Evolutionary conservation across 306 rosid genomes (phyloP).

Genomic region (Dryas alaskensis): DNA sequence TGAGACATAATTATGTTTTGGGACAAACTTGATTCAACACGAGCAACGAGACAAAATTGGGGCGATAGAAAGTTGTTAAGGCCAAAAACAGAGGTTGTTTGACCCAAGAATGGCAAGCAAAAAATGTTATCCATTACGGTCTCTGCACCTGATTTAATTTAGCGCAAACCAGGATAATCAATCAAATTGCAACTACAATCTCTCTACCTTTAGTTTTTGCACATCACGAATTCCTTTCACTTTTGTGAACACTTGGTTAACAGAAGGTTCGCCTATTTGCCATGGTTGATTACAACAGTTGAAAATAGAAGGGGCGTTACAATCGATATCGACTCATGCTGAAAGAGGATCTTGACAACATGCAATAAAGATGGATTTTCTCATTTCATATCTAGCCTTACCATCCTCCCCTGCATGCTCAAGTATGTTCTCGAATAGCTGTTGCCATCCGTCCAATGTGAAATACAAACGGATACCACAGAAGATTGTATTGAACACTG

Average conservation of each 20-base stretch:
- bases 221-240: not conserved
- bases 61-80: not conserved
- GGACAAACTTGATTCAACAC: too few species aligned
- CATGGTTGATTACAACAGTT: not conserved
- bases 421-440: not conserved
- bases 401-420: not conserved
- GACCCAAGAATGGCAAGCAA: not conserved
- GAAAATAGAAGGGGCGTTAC: not conserved
- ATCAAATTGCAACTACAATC: not conserved
- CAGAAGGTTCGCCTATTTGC: not conserved
- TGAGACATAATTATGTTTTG: too few species aligned
- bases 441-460: not conserved
- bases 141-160: too few species aligned
- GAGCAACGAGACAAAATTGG: not conserved
- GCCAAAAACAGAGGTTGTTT: not conserved
- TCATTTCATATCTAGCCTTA: slow-evolving; percentile 2
- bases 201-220: too few species aligned
- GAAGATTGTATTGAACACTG: not conserved
- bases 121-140: too few species aligned
- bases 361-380: not conserved
- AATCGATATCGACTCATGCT: not conserved
- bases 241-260: not conserved
- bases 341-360: not conserved
- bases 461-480: not conserved
- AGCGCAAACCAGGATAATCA: not conserved